A percentile compares a stretch with the other conserved stretches of the same genome.
These are phyloP conservation scores for Williopsis jadinii DNA, from an alignment of 1,139 yeast species.

Conservation along the genomic window DNA sequence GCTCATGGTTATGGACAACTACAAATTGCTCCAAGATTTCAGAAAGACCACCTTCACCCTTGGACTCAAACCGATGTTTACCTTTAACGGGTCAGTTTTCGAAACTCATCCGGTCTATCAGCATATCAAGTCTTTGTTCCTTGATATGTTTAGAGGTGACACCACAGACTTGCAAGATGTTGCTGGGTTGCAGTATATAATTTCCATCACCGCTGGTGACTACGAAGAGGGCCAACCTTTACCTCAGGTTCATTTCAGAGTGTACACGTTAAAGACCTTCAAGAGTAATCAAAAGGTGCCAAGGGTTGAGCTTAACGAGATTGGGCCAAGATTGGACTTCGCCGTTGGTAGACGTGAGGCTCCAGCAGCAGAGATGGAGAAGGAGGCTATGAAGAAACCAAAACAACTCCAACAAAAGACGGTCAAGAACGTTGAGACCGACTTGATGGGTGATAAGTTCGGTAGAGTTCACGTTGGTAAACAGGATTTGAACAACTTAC, in stretches of 20 bases:
- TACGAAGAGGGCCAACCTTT: constrained; percentile 67
- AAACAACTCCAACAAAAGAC: constrained; percentile 75
- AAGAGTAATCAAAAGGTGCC: constrained; percentile 86
- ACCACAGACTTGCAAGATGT: constrained; percentile 82
- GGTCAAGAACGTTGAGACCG: constrained; percentile 85
- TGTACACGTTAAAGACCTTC: constrained; percentile 75
- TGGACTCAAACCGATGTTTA: constrained; percentile 92
- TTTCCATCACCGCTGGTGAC: constrained; percentile 72
- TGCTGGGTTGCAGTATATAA: constrained; percentile 88
- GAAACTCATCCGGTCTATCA: constrained; percentile 82
- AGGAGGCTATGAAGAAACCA: constrained; percentile 80
- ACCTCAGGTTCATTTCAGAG: constrained; percentile 85
- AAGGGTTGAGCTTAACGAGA: constrained; percentile 88
- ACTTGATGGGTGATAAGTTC: constrained; percentile 90
- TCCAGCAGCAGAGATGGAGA: constrained; percentile 86
- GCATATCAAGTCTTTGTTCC: constrained; percentile 79
- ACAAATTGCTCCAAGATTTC: constrained; percentile 74
- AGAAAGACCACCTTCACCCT: constrained; percentile 72
- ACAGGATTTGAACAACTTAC: constrained; percentile 85
- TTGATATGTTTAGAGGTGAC: constrained; percentile 90
- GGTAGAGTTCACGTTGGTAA: constrained; percentile 95
- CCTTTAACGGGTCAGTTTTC: constrained; percentile 88
- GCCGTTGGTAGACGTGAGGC: constrained; percentile 79
- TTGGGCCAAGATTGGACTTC: constrained; percentile 94
- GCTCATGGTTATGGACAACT: constrained; percentile 61